Evolutionary conservation across 2,329 filamentous ascomycete genomes (phyloP).

Genomic region (Reticulascus tulasneorum): DNA sequence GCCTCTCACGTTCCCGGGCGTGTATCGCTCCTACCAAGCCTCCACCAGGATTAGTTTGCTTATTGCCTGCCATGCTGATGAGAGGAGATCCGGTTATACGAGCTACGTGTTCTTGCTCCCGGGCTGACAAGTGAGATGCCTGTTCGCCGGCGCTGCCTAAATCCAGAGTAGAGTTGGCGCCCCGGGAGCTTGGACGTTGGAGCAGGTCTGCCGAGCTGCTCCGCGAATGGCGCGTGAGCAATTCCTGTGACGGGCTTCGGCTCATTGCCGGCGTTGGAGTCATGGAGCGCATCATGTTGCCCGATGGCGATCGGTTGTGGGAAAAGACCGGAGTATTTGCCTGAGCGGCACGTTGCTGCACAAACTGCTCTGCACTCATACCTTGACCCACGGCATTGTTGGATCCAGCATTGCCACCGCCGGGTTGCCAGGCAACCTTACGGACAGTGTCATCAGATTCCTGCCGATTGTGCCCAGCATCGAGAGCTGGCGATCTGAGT

Average conservation of each 20-base stretch:
- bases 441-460: slow-evolving; percentile 51
- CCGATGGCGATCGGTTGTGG: slow-evolving; percentile 48
- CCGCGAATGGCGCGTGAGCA: slow-evolving; percentile 37
- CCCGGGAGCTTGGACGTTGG: slow-evolving; percentile 54
- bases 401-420: slow-evolving; percentile 47
- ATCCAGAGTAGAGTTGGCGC: slow-evolving; percentile 47
- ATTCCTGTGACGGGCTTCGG: slow-evolving; percentile 36
- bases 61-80: slow-evolving; percentile 52
- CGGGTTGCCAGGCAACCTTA: slow-evolving; percentile 79
- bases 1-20: slow-evolving; percentile 72
- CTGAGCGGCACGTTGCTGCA: slow-evolving; percentile 66
- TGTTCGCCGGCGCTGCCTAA: slow-evolving; percentile 37
- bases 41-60: slow-evolving; percentile 48
- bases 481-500: slow-evolving; percentile 17
- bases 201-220: slow-evolving; percentile 45
- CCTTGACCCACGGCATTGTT: slow-evolving; percentile 46
- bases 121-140: slow-evolving; percentile 67
- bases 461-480: slow-evolving; percentile 37
- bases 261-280: slow-evolving; percentile 40
- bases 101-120: slow-evolving; percentile 86
- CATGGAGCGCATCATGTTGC: slow-evolving; percentile 39
- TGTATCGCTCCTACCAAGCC: slow-evolving; percentile 78
- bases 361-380: slow-evolving; percentile 76
- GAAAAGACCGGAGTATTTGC: slow-evolving; percentile 26
- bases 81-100: slow-evolving; percentile 74